Percentiles rank a stretch among this genome's conserved stretches.
Conservation (phyloP, 768 basidiomycete genomes). For the Phallus indusiatus region DNA sequence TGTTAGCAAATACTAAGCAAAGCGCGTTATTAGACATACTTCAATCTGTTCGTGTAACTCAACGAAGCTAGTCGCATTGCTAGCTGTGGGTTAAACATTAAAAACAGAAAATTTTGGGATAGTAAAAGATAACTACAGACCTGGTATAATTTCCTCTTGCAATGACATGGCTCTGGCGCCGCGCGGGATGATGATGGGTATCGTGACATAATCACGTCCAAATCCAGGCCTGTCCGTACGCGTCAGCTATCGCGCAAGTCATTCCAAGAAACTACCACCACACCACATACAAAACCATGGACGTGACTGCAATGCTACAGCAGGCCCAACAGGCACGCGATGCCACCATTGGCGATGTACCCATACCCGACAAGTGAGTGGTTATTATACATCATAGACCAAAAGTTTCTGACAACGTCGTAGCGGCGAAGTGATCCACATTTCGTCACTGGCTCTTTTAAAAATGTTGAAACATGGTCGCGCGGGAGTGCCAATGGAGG, state of each 20-base stretch:
- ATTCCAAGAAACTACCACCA: background rate
- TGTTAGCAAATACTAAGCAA: slow-evolving; percentile 3
- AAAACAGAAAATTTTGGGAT: too few relatives aligned
- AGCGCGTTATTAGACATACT: slow-evolving; percentile 29
- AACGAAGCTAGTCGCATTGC: slow-evolving; percentile 63
- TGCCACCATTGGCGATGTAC: slow-evolving; percentile 34
- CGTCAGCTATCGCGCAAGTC: slow-evolving; percentile 28
- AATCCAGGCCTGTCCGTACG: slow-evolving; percentile 19
- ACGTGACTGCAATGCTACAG: slow-evolving; percentile 25
- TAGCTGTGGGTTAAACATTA: slow-evolving; percentile 36
- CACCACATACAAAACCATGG: slow-evolving; percentile 15
- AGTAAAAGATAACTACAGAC: background rate
- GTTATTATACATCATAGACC: slow-evolving; percentile 1
- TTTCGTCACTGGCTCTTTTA: slow-evolving; percentile 91
- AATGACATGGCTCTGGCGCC: background rate
- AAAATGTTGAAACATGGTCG: slow-evolving; percentile 99
- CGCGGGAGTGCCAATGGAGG: slow-evolving; percentile 98
- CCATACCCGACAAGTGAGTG: slow-evolving; percentile 68
- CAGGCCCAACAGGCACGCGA: slow-evolving; percentile 22
- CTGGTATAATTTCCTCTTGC: slow-evolving; percentile 1
- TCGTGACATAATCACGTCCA: background rate
- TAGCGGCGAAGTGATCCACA: slow-evolving; percentile 92
- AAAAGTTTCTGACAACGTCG: slow-evolving; percentile 10
- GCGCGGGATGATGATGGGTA: background rate
- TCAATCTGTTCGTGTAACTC: slow-evolving; percentile 90